Evolutionary conservation across 768 basidiomycete genomes (phyloP).

Genomic region (Mycena albidolilacea): DNA sequence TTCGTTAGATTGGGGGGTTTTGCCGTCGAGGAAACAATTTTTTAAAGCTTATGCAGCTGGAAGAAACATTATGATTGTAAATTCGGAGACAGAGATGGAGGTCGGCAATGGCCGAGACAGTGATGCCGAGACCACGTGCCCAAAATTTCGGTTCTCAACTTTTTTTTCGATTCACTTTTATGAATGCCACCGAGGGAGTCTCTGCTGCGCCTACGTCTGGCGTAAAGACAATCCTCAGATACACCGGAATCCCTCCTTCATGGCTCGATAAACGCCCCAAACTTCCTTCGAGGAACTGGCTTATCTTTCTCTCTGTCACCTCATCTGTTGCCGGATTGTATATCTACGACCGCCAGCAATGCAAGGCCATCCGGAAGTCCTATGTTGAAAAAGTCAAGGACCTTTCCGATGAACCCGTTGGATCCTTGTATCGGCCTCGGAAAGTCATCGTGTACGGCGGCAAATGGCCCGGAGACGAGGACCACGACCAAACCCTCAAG

Average conservation of each 20-base stretch:
- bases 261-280: constrained; percentile 90
- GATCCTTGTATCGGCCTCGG: constrained; percentile 76
- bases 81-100: background rate
- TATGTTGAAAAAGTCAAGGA: constrained; percentile 87
- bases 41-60: too few relatives aligned
- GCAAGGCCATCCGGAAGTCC: constrained; percentile 79
- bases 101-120: background rate
- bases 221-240: constrained; percentile 71
- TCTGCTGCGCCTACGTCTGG: constrained; percentile 59
- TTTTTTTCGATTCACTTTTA: constrained; percentile 20
- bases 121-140: background rate
- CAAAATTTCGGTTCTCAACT: constrained; percentile 7
- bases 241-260: constrained; percentile 78
- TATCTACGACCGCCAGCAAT: constrained; percentile 89
- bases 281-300: constrained; percentile 94
- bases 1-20: too few relatives aligned
- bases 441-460: constrained; percentile 90
- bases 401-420: constrained; percentile 78
- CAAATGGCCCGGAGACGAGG: constrained; percentile 97
- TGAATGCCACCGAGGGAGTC: constrained; percentile 27
- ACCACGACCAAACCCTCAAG: constrained; percentile 84
- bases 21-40: too few relatives aligned
- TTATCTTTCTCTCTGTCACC: constrained; percentile 89
- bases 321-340: constrained; percentile 80
- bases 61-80: too few relatives aligned